These are phyloP conservation scores for Dryas octopetala DNA, from an alignment of 306 rosid species.

Conservation along the genomic window DNA sequence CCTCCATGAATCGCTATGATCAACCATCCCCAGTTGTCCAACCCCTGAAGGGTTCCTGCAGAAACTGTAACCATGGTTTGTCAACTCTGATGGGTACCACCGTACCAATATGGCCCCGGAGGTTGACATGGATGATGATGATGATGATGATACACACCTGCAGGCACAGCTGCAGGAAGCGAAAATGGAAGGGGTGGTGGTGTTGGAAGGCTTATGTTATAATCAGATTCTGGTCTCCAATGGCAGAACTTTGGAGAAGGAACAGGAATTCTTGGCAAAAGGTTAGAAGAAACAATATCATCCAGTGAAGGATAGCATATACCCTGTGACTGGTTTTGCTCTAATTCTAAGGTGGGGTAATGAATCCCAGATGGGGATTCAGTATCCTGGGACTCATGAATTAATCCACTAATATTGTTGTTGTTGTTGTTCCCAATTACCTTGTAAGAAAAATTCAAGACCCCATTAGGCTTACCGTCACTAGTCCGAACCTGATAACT, in stretches of 20 bases:
- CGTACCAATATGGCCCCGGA: neutral
- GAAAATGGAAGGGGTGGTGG: neutral
- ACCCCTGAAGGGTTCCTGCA: slow-evolving; percentile 10
- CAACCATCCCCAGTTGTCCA: slow-evolving; percentile 2
- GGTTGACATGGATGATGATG: neutral
- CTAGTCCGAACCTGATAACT: slow-evolving; percentile 30
- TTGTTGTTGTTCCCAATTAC: neutral
- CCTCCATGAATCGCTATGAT: slow-evolving; percentile 9
- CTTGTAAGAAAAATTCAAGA: slow-evolving; percentile 34
- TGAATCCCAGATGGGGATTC: neutral
- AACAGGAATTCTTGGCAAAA: slow-evolving; percentile 12
- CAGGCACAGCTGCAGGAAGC: neutral
- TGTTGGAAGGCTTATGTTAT: neutral
- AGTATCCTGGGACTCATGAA: neutral
- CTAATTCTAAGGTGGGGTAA: slow-evolving; percentile 15
- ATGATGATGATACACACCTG: neutral
- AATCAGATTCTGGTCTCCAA: neutral
- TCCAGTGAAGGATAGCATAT: slow-evolving; percentile 13
- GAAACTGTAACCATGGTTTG: slow-evolving; percentile 8
- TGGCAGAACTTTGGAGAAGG: slow-evolving; percentile 7
- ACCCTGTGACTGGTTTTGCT: slow-evolving; percentile 2
- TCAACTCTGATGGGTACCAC: slow-evolving; percentile 1
- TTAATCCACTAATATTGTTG: neutral
- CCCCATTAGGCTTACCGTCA: slow-evolving; percentile 36
- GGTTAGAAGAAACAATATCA: neutral